Percentiles rank a stretch among this genome's conserved stretches.
Evolutionary conservation across 116 monocot genomes (phyloP).

Genomic region (Papilionanthe hybrid): DNA sequence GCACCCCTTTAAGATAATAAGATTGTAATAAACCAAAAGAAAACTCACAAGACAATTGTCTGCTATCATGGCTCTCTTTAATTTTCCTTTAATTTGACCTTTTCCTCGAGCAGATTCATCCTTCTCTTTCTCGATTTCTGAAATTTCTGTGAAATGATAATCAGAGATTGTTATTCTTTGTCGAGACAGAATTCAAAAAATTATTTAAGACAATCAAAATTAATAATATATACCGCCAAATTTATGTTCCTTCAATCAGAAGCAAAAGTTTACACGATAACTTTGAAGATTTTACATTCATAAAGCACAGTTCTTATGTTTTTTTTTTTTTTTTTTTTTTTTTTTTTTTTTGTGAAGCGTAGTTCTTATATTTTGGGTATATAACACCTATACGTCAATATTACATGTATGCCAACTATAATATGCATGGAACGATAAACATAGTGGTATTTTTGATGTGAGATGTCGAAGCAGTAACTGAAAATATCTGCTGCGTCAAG

Average conservation of each 20-base stretch:
- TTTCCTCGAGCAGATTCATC: conserved; percentile 14
- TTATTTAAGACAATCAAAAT: not conserved
- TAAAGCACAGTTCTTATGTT: no score
- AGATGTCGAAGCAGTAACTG: no score
- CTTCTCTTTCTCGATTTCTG: not conserved
- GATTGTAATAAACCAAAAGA: not conserved
- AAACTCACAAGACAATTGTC: conserved; percentile 19
- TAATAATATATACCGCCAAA: not conserved
- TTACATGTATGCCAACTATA: no score
- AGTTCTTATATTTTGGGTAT: no score
- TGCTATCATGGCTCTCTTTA: conserved; percentile 5
- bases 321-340: no score
- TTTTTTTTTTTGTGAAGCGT: no score
- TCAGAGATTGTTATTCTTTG: not conserved
- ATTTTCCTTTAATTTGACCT: conserved; percentile 7
- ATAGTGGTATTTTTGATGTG: no score
- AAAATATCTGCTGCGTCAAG: no score
- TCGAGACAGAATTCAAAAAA: not conserved
- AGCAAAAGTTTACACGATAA: not conserved
- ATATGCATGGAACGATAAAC: no score
- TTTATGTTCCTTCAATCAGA: not conserved
- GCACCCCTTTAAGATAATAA: not conserved
- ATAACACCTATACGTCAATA: no score
- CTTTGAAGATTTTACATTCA: not conserved
- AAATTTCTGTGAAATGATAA: not conserved